Percentiles rank a stretch among this genome's conserved stretches.
Conservation (phyloP, 768 basidiomycete genomes). For the Tricholoma sp. region DNA sequence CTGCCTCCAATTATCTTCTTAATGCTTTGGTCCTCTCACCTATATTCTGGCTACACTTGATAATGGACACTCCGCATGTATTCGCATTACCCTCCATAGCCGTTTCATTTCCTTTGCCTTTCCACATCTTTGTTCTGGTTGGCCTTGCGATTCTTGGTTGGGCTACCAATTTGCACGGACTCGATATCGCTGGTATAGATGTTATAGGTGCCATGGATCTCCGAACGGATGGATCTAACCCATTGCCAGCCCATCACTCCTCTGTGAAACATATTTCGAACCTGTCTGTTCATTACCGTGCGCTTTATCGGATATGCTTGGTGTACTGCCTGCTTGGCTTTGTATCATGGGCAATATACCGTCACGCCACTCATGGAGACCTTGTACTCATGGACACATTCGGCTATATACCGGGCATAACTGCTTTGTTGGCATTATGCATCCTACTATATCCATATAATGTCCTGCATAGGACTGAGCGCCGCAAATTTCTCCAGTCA, state of each 20-base stretch:
- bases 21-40: slow-evolving; percentile 9
- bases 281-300: slow-evolving; percentile 43
- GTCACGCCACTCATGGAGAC: slow-evolving; percentile 53
- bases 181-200: slow-evolving; percentile 72
- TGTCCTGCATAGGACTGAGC: slow-evolving; percentile 60
- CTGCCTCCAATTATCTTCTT: neutral
- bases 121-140: slow-evolving; percentile 77
- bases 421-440: slow-evolving; percentile 51
- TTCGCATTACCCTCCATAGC: slow-evolving; percentile 42
- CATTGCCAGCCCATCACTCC: slow-evolving; percentile 23
- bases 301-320: slow-evolving; percentile 64
- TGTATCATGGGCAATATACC: slow-evolving; percentile 65
- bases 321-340: slow-evolving; percentile 59
- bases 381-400: slow-evolving; percentile 61
- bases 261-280: slow-evolving; percentile 28
- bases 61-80: slow-evolving; percentile 18
- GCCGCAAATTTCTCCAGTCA: slow-evolving; percentile 75
- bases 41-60: slow-evolving; percentile 5
- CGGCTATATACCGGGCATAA: slow-evolving; percentile 71
- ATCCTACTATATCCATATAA: slow-evolving; percentile 65
- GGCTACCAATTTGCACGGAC: slow-evolving; percentile 89
- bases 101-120: slow-evolving; percentile 79
- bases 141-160: slow-evolving; percentile 83
- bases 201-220: slow-evolving; percentile 67
- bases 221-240: slow-evolving; percentile 28